phyloP scores from a whole-genome alignment of 2,329 filamentous ascomycete genomes.

The Fusarium sororula region DNA sequence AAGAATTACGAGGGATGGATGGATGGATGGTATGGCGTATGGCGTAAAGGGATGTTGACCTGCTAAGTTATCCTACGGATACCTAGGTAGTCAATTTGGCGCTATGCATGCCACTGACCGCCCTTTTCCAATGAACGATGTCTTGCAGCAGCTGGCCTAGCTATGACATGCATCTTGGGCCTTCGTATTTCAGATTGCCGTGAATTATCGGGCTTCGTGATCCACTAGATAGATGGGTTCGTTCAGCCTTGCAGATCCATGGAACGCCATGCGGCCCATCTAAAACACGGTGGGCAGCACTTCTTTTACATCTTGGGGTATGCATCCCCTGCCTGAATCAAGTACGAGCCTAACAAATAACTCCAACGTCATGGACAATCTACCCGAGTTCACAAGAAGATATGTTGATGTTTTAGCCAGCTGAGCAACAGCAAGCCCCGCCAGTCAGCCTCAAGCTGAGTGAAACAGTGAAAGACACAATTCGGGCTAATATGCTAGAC shows the following conservation, averaged over 20 bases:
- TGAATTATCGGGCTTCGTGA: background rate
- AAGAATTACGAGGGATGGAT: constrained; percentile 4
- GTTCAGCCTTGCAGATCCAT: background rate
- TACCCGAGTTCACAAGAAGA: background rate
- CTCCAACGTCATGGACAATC: background rate
- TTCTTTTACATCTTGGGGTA: background rate
- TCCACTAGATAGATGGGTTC: background rate
- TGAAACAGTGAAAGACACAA: background rate
- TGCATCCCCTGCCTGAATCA: background rate
- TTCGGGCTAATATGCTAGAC: background rate
- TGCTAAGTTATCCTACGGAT: background rate
- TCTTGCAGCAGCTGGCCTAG: background rate
- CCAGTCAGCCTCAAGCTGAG: background rate
- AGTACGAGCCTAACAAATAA: background rate
- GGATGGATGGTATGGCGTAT: background rate
- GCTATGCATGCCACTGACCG: background rate
- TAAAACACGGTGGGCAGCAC: background rate
- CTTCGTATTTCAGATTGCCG: background rate
- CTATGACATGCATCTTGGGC: background rate
- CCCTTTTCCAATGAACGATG: background rate
- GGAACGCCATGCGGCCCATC: background rate
- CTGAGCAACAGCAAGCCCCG: background rate
- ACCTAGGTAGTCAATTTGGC: background rate
- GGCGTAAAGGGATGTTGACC: constrained; percentile 3
- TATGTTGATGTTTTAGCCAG: background rate